Evolutionary conservation across 371 early-diverging fungal genomes (phyloP).

Genomic region (Mucor racemosus): DNA sequence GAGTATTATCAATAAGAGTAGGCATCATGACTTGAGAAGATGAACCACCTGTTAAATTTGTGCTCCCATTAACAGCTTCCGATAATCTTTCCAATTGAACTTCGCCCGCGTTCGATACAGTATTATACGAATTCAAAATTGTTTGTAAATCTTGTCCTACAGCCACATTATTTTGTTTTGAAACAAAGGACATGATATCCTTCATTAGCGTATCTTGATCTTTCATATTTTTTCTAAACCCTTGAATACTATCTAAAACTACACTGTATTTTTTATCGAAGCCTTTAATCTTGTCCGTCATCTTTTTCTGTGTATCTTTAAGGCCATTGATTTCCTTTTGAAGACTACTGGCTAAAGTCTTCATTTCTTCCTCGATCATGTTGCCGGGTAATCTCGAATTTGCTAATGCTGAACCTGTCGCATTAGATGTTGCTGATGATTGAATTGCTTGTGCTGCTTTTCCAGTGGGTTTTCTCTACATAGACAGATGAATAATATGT

Average conservation of each 20-base stretch:
- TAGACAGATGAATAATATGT: neutral
- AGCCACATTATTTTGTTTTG: slow-evolving; percentile 14
- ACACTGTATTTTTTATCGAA: slow-evolving; percentile 31
- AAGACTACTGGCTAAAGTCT: slow-evolving; percentile 30
- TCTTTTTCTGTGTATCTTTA: slow-evolving; percentile 38
- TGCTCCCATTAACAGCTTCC: neutral
- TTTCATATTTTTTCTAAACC: slow-evolving; percentile 27
- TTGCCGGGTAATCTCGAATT: neutral
- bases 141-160: slow-evolving; percentile 10
- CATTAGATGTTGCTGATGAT: slow-evolving; percentile 6
- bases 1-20: neutral
- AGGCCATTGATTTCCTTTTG: slow-evolving; percentile 54
- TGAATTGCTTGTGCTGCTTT: slow-evolving; percentile 24
- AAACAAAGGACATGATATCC: slow-evolving; percentile 20
- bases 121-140: slow-evolving; percentile 13
- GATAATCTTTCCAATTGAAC: slow-evolving; percentile 14
- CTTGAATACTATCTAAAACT: slow-evolving; percentile 23
- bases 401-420: neutral
- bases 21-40: neutral
- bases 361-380: slow-evolving; percentile 24
- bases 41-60: neutral
- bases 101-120: slow-evolving; percentile 16
- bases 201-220: slow-evolving; percentile 29
- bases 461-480: slow-evolving; percentile 41
- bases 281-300: slow-evolving; percentile 28